phyloP scores from a whole-genome alignment of 2,329 filamentous ascomycete species.

The Decorospora gaudefroyi region DNA sequence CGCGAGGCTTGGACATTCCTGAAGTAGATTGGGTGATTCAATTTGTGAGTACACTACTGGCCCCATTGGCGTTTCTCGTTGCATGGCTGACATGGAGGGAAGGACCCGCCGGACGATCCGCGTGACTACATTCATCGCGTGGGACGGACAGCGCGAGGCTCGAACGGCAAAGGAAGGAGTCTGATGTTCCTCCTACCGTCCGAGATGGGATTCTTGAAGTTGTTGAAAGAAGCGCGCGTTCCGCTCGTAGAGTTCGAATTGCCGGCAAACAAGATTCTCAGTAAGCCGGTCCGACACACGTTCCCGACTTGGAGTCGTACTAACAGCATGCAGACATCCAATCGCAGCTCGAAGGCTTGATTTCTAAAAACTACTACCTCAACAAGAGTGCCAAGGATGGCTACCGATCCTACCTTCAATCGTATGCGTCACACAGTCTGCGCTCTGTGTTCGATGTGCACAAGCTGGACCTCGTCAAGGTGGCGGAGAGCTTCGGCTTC shows the following conservation, averaged over 20 bases:
- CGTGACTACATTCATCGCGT: constrained; percentile 76
- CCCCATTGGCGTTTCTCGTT: too few species aligned
- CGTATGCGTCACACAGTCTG: constrained; percentile 85
- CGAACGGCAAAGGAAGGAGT: constrained; percentile 80
- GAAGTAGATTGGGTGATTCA: constrained; percentile 91
- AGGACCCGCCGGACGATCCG: constrained; percentile 82
- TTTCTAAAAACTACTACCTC: constrained; percentile 94
- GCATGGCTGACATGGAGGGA: neutral
- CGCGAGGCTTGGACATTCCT: constrained; percentile 91
- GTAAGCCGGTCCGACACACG: constrained; percentile 16
- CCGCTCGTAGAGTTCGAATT: constrained; percentile 97
- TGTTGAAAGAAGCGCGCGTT: constrained; percentile 88
- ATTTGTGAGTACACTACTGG: constrained; percentile 57
- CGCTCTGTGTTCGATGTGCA: constrained; percentile 84
- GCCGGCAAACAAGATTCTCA: constrained; percentile 82
- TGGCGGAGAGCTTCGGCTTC: constrained; percentile 85
- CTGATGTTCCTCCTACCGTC: constrained; percentile 91
- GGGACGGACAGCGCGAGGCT: constrained; percentile 87
- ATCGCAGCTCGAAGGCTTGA: constrained; percentile 85
- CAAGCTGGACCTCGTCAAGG: constrained; percentile 79
- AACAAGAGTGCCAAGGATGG: constrained; percentile 80
- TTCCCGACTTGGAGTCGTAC: constrained; percentile 2
- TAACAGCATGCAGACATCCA: constrained; percentile 57
- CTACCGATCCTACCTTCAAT: constrained; percentile 89
- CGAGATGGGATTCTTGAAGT: constrained; percentile 88